phyloP scores from a whole-genome alignment of 2,329 filamentous ascomycete species.

The Pestalotiopsis sp. region DNA sequence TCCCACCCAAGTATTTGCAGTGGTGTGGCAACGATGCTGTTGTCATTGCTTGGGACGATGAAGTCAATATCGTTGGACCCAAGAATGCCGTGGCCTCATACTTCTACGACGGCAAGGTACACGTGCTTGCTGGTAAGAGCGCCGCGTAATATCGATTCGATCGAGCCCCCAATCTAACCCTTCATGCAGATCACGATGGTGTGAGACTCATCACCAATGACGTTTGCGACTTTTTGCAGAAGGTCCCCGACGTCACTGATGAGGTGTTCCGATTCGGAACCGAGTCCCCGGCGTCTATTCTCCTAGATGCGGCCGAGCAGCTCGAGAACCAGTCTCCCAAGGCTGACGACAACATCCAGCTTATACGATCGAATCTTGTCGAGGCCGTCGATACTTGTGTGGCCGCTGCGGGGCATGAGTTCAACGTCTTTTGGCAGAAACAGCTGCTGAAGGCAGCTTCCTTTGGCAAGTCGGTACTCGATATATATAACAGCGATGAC shows the following conservation, averaged over 20 bases:
- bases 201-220: slow-evolving; percentile 88
- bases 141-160: not conserved
- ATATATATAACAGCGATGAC: slow-evolving; percentile 97
- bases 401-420: slow-evolving; percentile 90
- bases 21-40: slow-evolving; percentile 98
- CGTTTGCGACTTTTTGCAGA: slow-evolving; percentile 96
- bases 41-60: slow-evolving; percentile 95
- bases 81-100: slow-evolving; percentile 76
- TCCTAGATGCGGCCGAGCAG: slow-evolving; percentile 89
- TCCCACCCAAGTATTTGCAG: slow-evolving; percentile 82
- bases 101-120: slow-evolving; percentile 89
- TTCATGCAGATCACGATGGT: slow-evolving; percentile 70
- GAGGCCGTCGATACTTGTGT: slow-evolving; percentile 95
- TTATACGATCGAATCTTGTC: slow-evolving; percentile 84
- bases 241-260: slow-evolving; percentile 82
- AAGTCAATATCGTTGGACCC: slow-evolving; percentile 90
- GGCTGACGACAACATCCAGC: slow-evolving; percentile 95
- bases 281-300: slow-evolving; percentile 85
- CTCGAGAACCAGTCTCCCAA: slow-evolving; percentile 94
- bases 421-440: slow-evolving; percentile 90
- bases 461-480: slow-evolving; percentile 95
- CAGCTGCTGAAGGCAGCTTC: slow-evolving; percentile 94
- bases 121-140: slow-evolving; percentile 76
- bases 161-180: slow-evolving; percentile 20
- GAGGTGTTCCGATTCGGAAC: slow-evolving; percentile 90